Base-by-base conservation (phyloP, 306 rosid genomes). In the Quercus ilex region DNA sequence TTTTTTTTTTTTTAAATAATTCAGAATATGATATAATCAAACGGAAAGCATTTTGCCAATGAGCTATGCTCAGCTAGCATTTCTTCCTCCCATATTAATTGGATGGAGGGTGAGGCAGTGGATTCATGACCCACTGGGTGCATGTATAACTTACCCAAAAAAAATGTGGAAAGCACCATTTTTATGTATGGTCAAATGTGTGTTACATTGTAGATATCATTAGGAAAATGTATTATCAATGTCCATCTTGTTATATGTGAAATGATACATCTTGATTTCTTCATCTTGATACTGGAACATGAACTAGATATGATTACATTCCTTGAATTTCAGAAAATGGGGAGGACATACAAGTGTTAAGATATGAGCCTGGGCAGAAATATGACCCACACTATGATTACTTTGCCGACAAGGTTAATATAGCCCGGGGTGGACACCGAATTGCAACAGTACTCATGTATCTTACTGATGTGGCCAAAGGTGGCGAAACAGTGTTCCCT, bases 401-500 rank as follows among this genome's bases (percentile, higher is more conserved):
- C 93, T 96, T 96, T 74, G 55, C 83, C 23, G 99, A 96, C 86
- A 85, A 91, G 87, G 94, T 96, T 74, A 96, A 96, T 79, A 91
- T 96, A 74, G 96, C 74, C 23, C 93, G 92, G 69, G 98, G 99
- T 74, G 99, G 99, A 81, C 99, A 96, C 75, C 93, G 99, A 60
- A 0, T 83, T 19, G 99, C 91, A 5, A 96, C 99, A 59, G 98
- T 96, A 79, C 99, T 96, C 5, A 87, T 96, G 99, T 96, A 96
- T 83, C 99, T 96, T 67, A 83, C 87, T 33, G 77, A 93, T 78
- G 98, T 93, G 74, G 58, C 83, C 79, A 88, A 76, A 82, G 99
- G 99, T n/a, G 99, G 99, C 74, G 99, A 96, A 88, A 96, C 99
- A 1, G 97, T 96, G 80, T 96, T 96, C 83, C 99, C 99, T 75